Evolutionary conservation across 768 basidiomycete genomes (phyloP).

Genomic region (Roridomyces roridus): DNA sequence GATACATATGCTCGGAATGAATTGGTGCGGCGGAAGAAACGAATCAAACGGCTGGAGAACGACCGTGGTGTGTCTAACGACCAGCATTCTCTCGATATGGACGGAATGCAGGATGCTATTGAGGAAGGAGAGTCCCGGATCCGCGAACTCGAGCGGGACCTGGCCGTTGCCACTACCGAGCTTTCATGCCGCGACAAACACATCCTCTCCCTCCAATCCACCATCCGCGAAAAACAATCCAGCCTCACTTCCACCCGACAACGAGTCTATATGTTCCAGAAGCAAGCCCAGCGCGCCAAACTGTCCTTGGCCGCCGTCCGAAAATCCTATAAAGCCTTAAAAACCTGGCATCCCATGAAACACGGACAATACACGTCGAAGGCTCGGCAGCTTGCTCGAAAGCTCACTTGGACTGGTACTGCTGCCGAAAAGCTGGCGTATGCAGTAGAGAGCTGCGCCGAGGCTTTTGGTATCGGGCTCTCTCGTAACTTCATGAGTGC

Average conservation of each 20-base stretch:
- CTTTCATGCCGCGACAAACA: neutral
- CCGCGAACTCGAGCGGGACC: neutral
- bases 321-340: neutral
- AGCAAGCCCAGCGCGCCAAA: neutral
- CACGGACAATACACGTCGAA: too few relatives aligned
- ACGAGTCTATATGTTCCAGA: neutral
- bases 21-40: neutral
- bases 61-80: neutral
- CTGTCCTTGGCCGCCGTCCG: neutral
- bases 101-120: neutral
- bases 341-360: neutral
- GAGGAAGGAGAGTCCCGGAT: neutral
- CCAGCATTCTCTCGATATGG: neutral
- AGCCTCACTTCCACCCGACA: neutral
- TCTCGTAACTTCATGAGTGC: slow-evolving; percentile 11
- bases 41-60: neutral
- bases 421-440: slow-evolving; percentile 3
- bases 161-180: neutral
- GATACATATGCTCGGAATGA: neutral
- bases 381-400: too few relatives aligned
- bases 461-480: neutral
- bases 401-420: too few relatives aligned
- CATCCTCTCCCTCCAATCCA: neutral
- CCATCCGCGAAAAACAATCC: neutral
- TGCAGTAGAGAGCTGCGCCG: slow-evolving; percentile 4